Percentiles rank a stretch among this genome's conserved stretches.
Conservation (phyloP, 805 yeast genomes). For the Pichia rugopelliculosa region DNA sequence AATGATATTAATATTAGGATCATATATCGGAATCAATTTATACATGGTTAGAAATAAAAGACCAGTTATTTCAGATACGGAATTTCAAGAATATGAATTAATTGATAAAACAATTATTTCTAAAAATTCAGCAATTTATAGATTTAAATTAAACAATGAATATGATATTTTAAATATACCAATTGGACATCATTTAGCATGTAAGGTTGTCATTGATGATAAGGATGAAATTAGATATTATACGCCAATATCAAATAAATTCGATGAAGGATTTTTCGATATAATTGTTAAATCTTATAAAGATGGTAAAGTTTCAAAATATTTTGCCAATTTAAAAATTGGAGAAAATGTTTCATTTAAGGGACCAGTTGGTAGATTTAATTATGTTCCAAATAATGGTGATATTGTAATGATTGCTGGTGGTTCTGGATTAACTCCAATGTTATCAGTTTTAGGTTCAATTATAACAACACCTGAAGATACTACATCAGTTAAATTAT, state of each 20-base stretch:
- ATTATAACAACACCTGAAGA: constrained; percentile 66
- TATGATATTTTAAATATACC: constrained; percentile 60
- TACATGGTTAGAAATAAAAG: constrained; percentile 29
- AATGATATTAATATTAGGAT: constrained; percentile 32
- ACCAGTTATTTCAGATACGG: constrained; percentile 39
- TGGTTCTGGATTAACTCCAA: constrained; percentile 88
- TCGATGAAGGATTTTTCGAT: constrained; percentile 69
- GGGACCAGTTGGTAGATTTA: constrained; percentile 75
- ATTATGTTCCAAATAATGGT: constrained; percentile 50
- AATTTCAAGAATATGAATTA: constrained; percentile 61
- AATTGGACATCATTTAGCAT: constrained; percentile 69
- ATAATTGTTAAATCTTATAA: constrained; percentile 69
- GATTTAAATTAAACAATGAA: constrained; percentile 57
- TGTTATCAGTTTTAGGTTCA: constrained; percentile 69
- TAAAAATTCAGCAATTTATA: constrained; percentile 63
- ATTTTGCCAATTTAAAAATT: constrained; percentile 54
- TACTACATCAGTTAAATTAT: constrained; percentile 48
- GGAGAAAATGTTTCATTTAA: constrained; percentile 65
- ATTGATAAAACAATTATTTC: constrained; percentile 68
- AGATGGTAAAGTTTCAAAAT: constrained; percentile 61
- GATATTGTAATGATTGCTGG: constrained; percentile 71
- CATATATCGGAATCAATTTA: constrained; percentile 31
- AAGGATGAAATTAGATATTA: constrained; percentile 58
- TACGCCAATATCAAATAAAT: constrained; percentile 66
- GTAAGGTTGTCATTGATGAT: constrained; percentile 39